phyloP scores from a whole-genome alignment of 192 early-diverging fungal species.

The Martensiomyces pterosporus region DNA sequence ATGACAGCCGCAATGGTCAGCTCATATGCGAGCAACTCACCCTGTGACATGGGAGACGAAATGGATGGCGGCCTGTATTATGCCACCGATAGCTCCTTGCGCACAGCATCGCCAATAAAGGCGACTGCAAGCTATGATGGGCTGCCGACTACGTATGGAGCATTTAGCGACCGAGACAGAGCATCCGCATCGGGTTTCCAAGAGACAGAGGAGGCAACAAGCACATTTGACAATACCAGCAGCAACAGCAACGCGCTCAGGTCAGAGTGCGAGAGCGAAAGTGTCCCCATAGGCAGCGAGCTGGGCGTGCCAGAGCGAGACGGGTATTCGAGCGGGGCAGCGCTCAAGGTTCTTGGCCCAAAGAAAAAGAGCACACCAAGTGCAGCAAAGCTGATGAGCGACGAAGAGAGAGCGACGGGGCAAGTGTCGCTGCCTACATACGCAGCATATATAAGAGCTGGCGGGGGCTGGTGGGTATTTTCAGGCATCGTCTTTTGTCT shows the following conservation, averaged over 20 bases:
- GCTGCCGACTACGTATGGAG: no score
- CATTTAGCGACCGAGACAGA: no score
- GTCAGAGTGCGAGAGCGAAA: not conserved
- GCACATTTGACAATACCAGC: constrained; percentile 3
- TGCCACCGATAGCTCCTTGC: constrained; percentile 31
- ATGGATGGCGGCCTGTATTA: not conserved
- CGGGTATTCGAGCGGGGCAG: not conserved
- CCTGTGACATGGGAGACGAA: not conserved
- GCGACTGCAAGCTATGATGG: no score
- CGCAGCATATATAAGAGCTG: constrained; percentile 55
- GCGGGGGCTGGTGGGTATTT: constrained; percentile 22
- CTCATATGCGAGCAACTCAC: constrained; percentile 31
- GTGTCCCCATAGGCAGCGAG: not conserved
- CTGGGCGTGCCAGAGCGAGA: not conserved
- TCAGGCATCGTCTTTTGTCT: constrained; percentile 22
- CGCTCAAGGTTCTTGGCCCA: not conserved
- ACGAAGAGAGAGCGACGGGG: constrained; percentile 78
- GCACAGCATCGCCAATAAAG: constrained; percentile 35
- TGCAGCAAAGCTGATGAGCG: constrained; percentile 61
- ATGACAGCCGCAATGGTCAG: constrained; percentile 32
- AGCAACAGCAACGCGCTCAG: not conserved
- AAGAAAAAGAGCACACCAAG: constrained; percentile 2
- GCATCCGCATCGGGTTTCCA: not conserved
- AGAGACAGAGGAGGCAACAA: constrained; percentile 1
- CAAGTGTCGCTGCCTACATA: constrained; percentile 54